Evolutionary conservation across 2,329 filamentous ascomycete species (phyloP).

Genomic region (Penicillium vulpinum): DNA sequence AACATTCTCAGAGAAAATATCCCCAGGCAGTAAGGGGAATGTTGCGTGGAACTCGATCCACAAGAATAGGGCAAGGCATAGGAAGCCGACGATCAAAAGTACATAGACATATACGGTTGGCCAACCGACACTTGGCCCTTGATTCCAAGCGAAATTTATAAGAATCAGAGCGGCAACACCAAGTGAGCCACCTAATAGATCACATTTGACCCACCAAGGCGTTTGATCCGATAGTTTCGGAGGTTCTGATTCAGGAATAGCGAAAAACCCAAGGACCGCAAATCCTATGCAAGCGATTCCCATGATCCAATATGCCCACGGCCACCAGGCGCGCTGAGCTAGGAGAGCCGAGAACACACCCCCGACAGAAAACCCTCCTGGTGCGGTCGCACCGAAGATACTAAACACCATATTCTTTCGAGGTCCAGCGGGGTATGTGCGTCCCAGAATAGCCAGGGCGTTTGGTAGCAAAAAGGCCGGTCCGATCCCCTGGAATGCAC

Average conservation of each 20-base stretch:
- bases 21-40: constrained; percentile 59
- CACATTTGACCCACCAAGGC: constrained; percentile 10
- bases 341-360: constrained; percentile 42
- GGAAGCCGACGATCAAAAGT: constrained; percentile 57
- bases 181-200: constrained; percentile 41
- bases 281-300: constrained; percentile 45
- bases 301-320: constrained; percentile 52
- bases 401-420: constrained; percentile 62
- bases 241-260: constrained; percentile 12
- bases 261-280: constrained; percentile 33
- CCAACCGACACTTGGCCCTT: constrained; percentile 56
- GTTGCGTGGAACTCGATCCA: constrained; percentile 50
- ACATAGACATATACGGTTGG: constrained; percentile 59
- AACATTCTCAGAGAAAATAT: constrained; percentile 50
- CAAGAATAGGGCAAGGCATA: constrained; percentile 57
- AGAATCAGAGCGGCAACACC: constrained; percentile 55
- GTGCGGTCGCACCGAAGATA: constrained; percentile 51
- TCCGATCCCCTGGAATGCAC: constrained; percentile 58
- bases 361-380: constrained; percentile 47
- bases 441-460: constrained; percentile 62
- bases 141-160: constrained; percentile 68
- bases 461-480: constrained; percentile 66
- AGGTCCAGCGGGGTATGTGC: constrained; percentile 56
- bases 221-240: neutral
- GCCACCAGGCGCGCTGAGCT: constrained; percentile 50